These are phyloP conservation scores for Acacia concinna DNA, from an alignment of 331 rosid species.

Conservation along the genomic window DNA sequence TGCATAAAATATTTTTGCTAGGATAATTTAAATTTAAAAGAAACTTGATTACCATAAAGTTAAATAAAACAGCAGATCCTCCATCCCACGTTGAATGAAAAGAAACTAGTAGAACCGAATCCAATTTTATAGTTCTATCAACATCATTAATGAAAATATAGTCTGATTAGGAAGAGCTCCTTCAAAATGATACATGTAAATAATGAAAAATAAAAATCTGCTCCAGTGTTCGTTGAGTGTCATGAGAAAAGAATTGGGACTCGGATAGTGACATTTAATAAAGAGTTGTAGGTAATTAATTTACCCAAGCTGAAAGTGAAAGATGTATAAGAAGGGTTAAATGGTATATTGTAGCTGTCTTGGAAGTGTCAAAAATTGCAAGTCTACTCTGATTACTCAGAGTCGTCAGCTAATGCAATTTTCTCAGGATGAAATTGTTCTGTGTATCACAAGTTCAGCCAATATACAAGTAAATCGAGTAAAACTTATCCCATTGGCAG, in stretches of 20 bases:
- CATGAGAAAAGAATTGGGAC: not conserved
- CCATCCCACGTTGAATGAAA: not conserved
- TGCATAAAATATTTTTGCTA: not conserved
- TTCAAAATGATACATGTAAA: not conserved
- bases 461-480: conserved; percentile 2
- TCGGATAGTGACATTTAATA: not conserved
- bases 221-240: not conserved
- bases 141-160: not conserved
- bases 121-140: not conserved
- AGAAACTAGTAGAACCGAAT: not conserved
- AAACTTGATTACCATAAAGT: not conserved
- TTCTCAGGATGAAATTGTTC: not conserved
- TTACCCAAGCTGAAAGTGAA: not conserved
- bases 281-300: not conserved
- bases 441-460: not conserved
- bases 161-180: not conserved
- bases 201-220: not conserved
- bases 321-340: not conserved
- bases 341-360: not conserved
- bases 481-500: conserved; percentile 16
- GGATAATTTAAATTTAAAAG: not conserved
- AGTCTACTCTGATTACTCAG: not conserved
- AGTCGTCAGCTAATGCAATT: not conserved
- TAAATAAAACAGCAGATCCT: not conserved
- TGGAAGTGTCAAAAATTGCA: not conserved